Base-by-base conservation (phyloP, 129 eudicot genomes). In the Tagetes patula region DNA sequence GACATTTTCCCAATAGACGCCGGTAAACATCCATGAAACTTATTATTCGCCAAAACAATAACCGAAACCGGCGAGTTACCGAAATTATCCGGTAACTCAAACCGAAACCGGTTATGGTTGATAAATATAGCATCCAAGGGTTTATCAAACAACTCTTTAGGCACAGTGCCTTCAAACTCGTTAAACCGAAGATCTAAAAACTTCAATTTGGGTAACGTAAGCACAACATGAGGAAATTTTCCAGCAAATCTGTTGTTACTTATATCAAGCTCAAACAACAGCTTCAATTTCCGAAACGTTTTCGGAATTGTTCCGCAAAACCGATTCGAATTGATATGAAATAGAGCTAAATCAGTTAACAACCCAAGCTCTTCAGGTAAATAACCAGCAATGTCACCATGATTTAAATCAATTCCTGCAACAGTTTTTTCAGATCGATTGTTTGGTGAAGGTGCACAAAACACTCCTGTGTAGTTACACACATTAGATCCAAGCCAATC, bases 201-300 rank as follows among this genome's bases (percentile, higher is more conserved):
- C 49, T 87, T 87, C 14, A 92, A 67, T 38, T 70, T 74, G 0
- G 96, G 98, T 41, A 92, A 74, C 1, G 67, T 48, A 48, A 92
- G 80, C 2, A 92, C 95, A 52, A 92, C 92, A 33, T 71, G 59
- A 60, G 98, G 98, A 69, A 92, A 92, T 71, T 82, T 87, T 20
- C 98, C 98, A 50, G 95, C 98, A 60, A 92, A 92, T 77, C 98
- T 79, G 88, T 92, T 92, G 84, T 92, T 92, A 75, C 98, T 92
- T 58, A 92, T 53, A 74, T 92, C 98, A 8, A 92, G 83, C 80
- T 92, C 98, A 50, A 75, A 89, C 8, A 92, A 74, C 3, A 84
- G 68, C 82, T 50, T 87, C 86, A 92, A 60, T 0, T 85, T 80
- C 11, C 46, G 74, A 82, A 92, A 92, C 74, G 74, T 92, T 52